Conservation (phyloP, 2,329 filamentous ascomycete species). For the Pleomassaria siparia region DNA sequence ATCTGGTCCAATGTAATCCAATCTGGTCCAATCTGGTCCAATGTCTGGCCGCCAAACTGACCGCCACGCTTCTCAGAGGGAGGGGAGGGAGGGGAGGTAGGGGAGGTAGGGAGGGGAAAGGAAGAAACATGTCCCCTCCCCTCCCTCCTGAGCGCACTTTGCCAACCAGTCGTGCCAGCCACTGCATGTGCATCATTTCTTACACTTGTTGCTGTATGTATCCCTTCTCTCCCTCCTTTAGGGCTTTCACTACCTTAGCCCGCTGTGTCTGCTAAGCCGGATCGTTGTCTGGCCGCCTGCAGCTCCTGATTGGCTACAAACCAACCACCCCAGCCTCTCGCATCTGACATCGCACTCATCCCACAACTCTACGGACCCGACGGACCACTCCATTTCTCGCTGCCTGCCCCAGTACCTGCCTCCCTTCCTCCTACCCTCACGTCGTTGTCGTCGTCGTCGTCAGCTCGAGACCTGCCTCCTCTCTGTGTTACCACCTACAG, state of each 20-base stretch:
- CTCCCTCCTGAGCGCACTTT: background rate
- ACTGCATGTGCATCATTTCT: background rate
- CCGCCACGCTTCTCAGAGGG: conserved; percentile 32
- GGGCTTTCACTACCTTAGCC: too few species aligned
- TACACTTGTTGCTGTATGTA: conserved; percentile 5
- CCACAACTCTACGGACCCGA: background rate
- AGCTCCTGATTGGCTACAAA: conserved; percentile 2
- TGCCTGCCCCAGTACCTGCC: conserved; percentile 11
- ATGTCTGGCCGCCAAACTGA: conserved; percentile 22
- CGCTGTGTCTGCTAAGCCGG: conserved; percentile 3
- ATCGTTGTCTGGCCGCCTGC: background rate
- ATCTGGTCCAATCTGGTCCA: too few species aligned
- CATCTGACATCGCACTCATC: conserved; percentile 5
- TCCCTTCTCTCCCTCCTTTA: too few species aligned
- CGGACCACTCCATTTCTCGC: conserved; percentile 3
- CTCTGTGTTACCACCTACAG: background rate
- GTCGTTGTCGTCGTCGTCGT: too few species aligned
- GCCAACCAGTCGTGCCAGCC: too few species aligned
- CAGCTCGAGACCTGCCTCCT: conserved; percentile 5
- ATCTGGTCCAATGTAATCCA: too few species aligned
- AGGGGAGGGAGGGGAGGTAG: too few species aligned
- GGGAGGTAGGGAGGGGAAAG: too few species aligned
- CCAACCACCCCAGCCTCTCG: conserved; percentile 5
- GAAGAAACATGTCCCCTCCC: background rate
- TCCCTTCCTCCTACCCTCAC: conserved; percentile 6